phyloP scores from a whole-genome alignment of 805 yeast genomes.

The Torulaspora quercuum region DNA sequence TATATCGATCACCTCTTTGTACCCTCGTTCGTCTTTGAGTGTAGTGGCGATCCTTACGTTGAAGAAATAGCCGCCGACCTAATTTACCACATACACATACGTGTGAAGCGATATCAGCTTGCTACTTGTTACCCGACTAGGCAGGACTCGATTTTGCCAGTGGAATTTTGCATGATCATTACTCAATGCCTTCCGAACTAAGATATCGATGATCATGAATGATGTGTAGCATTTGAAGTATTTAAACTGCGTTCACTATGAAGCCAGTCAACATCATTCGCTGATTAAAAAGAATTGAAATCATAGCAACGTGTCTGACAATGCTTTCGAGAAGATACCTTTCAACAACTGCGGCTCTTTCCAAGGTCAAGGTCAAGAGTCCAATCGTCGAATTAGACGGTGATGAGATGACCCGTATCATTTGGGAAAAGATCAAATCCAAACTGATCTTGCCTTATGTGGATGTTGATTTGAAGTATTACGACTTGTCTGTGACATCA shows the following conservation, averaged over 20 bases:
- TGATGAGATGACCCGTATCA: slow-evolving; percentile 83
- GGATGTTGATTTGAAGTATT: slow-evolving; percentile 71
- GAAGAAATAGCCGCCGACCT: slow-evolving; percentile 17
- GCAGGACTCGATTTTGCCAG: background rate
- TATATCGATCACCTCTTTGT: background rate
- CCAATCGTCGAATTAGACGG: slow-evolving; percentile 82
- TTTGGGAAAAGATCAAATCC: slow-evolving; percentile 72
- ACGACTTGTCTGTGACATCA: slow-evolving; percentile 64
- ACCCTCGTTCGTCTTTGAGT: background rate
- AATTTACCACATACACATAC: background rate
- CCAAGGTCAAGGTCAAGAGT: slow-evolving; percentile 63
- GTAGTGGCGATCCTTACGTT: background rate
- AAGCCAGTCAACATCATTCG: background rate
- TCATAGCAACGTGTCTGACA: background rate
- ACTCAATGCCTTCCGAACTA: too few species aligned
- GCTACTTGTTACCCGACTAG: too few species aligned
- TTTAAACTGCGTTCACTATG: too few species aligned
- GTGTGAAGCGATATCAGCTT: background rate
- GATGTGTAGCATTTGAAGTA: too few species aligned
- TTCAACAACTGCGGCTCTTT: slow-evolving; percentile 31
- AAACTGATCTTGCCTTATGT: slow-evolving; percentile 65
- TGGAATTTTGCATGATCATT: too few species aligned
- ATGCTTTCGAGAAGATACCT: slow-evolving; percentile 29
- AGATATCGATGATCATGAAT: too few species aligned
- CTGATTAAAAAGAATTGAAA: background rate